phyloP scores from a whole-genome alignment of 164 flowering plant species.

The Chloranthus sessilifolius region DNA sequence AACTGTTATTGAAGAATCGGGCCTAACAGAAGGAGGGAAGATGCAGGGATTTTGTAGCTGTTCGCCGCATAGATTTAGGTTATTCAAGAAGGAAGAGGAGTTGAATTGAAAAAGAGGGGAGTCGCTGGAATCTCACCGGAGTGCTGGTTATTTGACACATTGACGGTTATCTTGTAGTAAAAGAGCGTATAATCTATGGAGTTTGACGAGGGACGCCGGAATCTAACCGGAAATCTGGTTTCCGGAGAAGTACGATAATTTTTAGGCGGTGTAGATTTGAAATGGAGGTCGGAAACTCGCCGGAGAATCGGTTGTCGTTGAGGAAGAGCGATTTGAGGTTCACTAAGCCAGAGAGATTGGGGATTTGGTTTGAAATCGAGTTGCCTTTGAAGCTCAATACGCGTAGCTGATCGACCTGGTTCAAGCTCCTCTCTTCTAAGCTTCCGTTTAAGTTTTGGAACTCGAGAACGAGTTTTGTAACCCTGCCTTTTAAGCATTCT shows the following conservation, averaged over 20 bases:
- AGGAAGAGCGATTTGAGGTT: slow-evolving; percentile 77
- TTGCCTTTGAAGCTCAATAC: slow-evolving; percentile 78
- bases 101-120: slow-evolving; percentile 52
- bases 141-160: slow-evolving; percentile 66
- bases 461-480: slow-evolving; percentile 73
- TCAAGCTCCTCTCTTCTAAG: slow-evolving; percentile 37
- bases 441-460: slow-evolving; percentile 44
- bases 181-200: slow-evolving; percentile 46
- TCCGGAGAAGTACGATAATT: slow-evolving; percentile 43
- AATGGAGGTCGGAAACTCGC: slow-evolving; percentile 60
- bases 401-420: slow-evolving; percentile 67
- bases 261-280: slow-evolving; percentile 60
- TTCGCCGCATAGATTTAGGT: slow-evolving; percentile 57
- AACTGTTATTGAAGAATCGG: slow-evolving; percentile 8
- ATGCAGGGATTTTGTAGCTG: slow-evolving; percentile 37
- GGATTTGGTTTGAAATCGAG: slow-evolving; percentile 63
- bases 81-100: slow-evolving; percentile 48
- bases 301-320: slow-evolving; percentile 58
- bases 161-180: slow-evolving; percentile 61
- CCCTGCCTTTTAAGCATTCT: slow-evolving; percentile 64
- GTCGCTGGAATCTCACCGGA: slow-evolving; percentile 72
- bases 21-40: slow-evolving; percentile 16
- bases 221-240: slow-evolving; percentile 68
- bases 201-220: slow-evolving; percentile 34
- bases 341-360: slow-evolving; percentile 50